Evolutionary conservation across 768 basidiomycete genomes (phyloP).

Genomic region (Phlegmacium glaucopus): DNA sequence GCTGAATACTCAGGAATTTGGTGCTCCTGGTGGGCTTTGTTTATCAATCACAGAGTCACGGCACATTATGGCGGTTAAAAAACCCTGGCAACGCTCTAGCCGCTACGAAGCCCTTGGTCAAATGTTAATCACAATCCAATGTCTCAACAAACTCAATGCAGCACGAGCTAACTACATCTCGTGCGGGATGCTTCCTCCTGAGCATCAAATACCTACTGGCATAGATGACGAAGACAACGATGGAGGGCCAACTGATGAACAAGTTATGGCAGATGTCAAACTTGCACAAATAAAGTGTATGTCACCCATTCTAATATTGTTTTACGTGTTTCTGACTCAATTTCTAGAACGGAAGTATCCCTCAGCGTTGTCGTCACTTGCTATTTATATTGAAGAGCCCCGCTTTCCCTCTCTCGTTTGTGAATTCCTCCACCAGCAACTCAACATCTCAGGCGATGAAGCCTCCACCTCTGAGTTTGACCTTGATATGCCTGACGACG

Average conservation of each 20-base stretch:
- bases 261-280: slow-evolving; percentile 2
- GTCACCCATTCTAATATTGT: not conserved
- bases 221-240: slow-evolving; percentile 5
- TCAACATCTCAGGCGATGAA: not conserved
- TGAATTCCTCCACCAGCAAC: slow-evolving; percentile 4
- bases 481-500: not conserved
- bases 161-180: slow-evolving; percentile 9
- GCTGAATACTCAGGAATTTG: slow-evolving; percentile 15
- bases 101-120: slow-evolving; percentile 27
- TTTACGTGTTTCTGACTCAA: not conserved
- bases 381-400: not conserved
- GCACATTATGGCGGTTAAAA: slow-evolving; percentile 31
- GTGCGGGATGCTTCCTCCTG: slow-evolving; percentile 12
- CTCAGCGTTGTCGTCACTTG: not conserved
- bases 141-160: slow-evolving; percentile 26
- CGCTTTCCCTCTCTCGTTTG: not conserved
- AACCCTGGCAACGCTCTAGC: slow-evolving; percentile 31
- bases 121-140: slow-evolving; percentile 31
- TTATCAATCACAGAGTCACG: slow-evolving; percentile 31
- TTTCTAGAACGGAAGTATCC: not conserved
- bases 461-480: not conserved
- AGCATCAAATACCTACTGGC: not conserved
- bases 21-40: slow-evolving; percentile 26
- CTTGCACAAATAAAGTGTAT: slow-evolving; percentile 6
- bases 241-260: slow-evolving; percentile 1